Conservation (phyloP, 2,329 filamentous ascomycete genomes). For the Gnomoniopsis smithogilvyi region DNA sequence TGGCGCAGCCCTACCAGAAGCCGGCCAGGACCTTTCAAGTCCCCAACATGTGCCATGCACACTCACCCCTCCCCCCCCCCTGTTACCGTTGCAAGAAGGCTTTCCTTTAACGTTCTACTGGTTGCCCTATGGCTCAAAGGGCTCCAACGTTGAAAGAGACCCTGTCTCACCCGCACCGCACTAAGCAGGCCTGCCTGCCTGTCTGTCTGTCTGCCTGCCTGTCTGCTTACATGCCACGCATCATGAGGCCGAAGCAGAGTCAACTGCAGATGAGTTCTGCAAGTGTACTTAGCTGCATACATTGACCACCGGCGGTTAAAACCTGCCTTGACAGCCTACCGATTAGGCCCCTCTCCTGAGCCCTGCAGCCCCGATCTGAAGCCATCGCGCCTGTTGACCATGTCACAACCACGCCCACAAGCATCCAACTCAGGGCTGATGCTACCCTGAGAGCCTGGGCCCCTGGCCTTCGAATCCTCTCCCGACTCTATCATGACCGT, state of each 20-base stretch:
- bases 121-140: not conserved
- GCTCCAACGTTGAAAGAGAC: not conserved
- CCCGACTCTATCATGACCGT: conserved; percentile 9
- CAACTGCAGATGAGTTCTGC: not conserved
- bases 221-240: too few relatives aligned
- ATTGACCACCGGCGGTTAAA: conserved; percentile 10
- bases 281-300: not conserved
- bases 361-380: conserved; percentile 1
- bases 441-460: not conserved
- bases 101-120: not conserved
- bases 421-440: not conserved
- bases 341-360: conserved; percentile 2
- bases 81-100: not conserved
- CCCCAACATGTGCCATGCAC: not conserved
- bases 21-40: not conserved
- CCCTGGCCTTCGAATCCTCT: not conserved
- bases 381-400: conserved; percentile 6
- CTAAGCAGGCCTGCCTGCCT: too few relatives aligned
- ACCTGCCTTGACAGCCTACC: not conserved
- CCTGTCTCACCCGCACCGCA: not conserved
- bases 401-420: not conserved
- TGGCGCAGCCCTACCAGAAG: conserved; percentile 1
- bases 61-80: not conserved
- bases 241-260: not conserved
- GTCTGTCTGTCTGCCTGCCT: too few relatives aligned